Base-by-base conservation (phyloP, 2,329 filamentous ascomycete species). In the Phialophora macrospora region DNA sequence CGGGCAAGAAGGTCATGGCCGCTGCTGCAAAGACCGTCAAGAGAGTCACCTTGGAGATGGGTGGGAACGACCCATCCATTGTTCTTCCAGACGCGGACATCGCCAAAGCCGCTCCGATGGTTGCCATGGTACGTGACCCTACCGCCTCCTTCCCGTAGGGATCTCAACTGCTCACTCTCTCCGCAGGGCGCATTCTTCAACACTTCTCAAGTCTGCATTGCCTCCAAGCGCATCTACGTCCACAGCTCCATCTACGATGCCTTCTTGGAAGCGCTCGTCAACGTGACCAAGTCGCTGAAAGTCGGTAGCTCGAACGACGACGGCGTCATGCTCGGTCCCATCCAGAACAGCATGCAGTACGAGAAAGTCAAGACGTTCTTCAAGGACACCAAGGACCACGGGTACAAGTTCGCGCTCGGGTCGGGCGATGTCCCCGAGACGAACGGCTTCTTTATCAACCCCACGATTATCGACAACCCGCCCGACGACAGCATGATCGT, bases 331-430 rank as follows among this genome's bases (percentile, higher is more conserved):
- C 84, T 88, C 1, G 88, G 87, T 0, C 88, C 88, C 0, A 76
- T 90, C 2, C 86, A 88, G 67, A 90, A 90, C 75, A 75, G 80
- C 68, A 84, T 86, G 83, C 88, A 90, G 74, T 90, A 82, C 72
- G 83, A 88, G 44, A 82, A 82, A 32, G 85, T 87, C 30, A 84
- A 83, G 70, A 74, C 78, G 9, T 82, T 88, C 66, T 81, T 89
- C 60, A 79, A 80, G 6, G 84, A 87, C 58, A 85, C 83, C 66
- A 80, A 83, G 71, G 78, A 79, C 66, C 82, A 84, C 41, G 84
- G 84, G 58, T 82, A 84, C 71, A 82, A 82, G n/a, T 79, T 86
- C 55, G 83, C 82, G 0, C 70, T 80, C 7, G 85, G 83, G 11
- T 84, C 83, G 54, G 74, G 77, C 26, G 74, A 79, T 8, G 70